Evolutionary conservation across 164 flowering plant genomes (phyloP).

Genomic region (Aristolochia contorta): DNA sequence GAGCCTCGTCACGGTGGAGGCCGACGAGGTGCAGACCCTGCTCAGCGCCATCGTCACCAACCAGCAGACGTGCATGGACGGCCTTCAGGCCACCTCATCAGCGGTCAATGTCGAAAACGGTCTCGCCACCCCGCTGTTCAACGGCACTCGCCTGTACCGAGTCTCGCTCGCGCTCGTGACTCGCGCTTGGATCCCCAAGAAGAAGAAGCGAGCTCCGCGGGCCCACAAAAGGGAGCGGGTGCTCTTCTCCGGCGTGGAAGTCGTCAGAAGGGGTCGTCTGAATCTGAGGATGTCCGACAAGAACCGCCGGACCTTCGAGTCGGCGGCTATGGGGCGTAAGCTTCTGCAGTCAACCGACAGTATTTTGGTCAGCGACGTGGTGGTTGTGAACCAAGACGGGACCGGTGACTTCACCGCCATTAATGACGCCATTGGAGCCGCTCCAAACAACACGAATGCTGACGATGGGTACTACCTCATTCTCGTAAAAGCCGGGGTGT

Average conservation of each 20-base stretch:
- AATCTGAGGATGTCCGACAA: conserved; percentile 10
- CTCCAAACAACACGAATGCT: conserved; percentile 21
- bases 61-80: conserved; percentile 28
- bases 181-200: conserved; percentile 11
- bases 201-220: not conserved
- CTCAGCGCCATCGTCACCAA: conserved; percentile 27
- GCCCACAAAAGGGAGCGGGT: not conserved
- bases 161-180: conserved; percentile 19
- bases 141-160: conserved; percentile 14
- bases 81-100: conserved; percentile 9
- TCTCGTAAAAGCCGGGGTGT: conserved; percentile 29
- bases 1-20: not conserved
- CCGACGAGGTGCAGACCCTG: conserved; percentile 25
- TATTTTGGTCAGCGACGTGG: conserved; percentile 7
- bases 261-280: conserved; percentile 2
- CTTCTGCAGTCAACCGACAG: not conserved
- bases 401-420: conserved; percentile 14
- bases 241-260: not conserved
- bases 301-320: conserved; percentile 6
- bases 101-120: conserved; percentile 3
- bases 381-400: conserved; percentile 16
- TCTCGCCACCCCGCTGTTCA: conserved; percentile 11
- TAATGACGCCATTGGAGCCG: conserved; percentile 21
- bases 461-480: conserved; percentile 31
- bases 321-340: conserved; percentile 7